Conservation (phyloP, 225 moss, liverwort and hornwort species). For the Neckera pumila region DNA sequence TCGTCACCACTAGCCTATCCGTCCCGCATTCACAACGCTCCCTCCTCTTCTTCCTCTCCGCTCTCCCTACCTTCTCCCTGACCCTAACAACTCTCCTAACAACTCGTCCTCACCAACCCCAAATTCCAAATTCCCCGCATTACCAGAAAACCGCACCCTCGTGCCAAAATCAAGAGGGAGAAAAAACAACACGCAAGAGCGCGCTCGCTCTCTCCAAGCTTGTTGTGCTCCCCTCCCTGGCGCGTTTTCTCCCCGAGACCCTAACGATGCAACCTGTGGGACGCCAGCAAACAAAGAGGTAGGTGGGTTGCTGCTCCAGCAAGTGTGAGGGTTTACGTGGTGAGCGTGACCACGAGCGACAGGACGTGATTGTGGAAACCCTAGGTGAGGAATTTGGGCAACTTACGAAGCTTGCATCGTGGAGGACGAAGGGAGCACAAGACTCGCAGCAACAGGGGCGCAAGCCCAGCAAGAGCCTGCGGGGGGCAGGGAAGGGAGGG, state of each 20-base stretch:
- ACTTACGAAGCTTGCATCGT: not conserved
- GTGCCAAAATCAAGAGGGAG: not conserved
- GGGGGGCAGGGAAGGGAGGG: not conserved
- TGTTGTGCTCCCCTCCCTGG: not conserved
- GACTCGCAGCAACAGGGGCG: not conserved
- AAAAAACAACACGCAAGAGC: not conserved
- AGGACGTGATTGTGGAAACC: not conserved
- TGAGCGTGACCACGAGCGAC: not conserved
- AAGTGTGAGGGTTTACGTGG: not conserved
- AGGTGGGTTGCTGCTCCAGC: not conserved
- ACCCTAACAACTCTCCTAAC: not conserved
- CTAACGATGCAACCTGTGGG: not conserved
- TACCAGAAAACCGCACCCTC: not conserved
- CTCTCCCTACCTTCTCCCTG: not conserved
- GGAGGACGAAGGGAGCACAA: not conserved
- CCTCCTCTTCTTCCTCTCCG: not conserved
- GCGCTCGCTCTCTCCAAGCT: not conserved
- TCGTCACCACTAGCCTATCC: not conserved
- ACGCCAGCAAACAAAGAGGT: not conserved
- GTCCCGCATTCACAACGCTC: not conserved
- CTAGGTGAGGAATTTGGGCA: not conserved
- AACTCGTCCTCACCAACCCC: not conserved
- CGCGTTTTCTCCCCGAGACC: not conserved
- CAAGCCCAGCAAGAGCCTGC: not conserved
- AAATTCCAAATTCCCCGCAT: slow-evolving; percentile 5